Evolutionary conservation across 2,329 filamentous ascomycete species (phyloP).

Genomic region (Alternaria longipes): DNA sequence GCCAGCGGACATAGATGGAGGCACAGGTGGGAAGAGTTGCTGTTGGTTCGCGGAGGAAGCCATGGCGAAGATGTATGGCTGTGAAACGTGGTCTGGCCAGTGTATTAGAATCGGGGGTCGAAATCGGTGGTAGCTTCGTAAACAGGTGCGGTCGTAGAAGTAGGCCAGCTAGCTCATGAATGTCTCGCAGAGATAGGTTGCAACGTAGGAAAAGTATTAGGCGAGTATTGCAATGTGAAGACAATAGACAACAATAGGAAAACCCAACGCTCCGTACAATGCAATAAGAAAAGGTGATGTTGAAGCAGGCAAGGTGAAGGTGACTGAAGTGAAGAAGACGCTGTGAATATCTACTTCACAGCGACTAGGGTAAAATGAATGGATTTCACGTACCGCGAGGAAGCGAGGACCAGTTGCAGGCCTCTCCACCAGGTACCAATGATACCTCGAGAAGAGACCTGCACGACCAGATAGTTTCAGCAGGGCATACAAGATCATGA

Average conservation of each 20-base stretch:
- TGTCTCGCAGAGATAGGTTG: constrained; percentile 46
- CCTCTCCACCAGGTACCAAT: constrained; percentile 47
- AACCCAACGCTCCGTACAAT: constrained; percentile 48
- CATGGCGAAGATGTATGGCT: constrained; percentile 49
- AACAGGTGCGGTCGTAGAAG: constrained; percentile 18
- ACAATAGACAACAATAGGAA: constrained; percentile 35
- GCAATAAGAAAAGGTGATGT: constrained; percentile 44
- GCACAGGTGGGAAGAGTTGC: constrained; percentile 63
- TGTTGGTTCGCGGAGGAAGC: constrained; percentile 63
- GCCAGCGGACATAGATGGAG: constrained; percentile 68
- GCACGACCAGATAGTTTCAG: constrained; percentile 54
- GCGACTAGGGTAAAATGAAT: constrained; percentile 43
- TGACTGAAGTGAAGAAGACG: constrained; percentile 20
- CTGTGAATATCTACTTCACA: constrained; percentile 41
- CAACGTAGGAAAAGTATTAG: constrained; percentile 29
- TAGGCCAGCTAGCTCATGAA: constrained; percentile 29
- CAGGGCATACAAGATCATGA: constrained; percentile 52
- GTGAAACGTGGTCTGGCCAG: constrained; percentile 43
- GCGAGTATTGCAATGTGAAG: constrained; percentile 11
- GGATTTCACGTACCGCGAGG: constrained; percentile 51
- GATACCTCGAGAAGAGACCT: constrained; percentile 50
- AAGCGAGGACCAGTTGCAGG: constrained; percentile 51
- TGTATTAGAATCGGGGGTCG: constrained; percentile 42
- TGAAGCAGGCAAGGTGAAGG: constrained; percentile 34
- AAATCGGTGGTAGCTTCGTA: constrained; percentile 1